These are phyloP conservation scores for Calonectria fujianensis DNA, from an alignment of 2,329 filamentous ascomycete species.

Conservation along the genomic window DNA sequence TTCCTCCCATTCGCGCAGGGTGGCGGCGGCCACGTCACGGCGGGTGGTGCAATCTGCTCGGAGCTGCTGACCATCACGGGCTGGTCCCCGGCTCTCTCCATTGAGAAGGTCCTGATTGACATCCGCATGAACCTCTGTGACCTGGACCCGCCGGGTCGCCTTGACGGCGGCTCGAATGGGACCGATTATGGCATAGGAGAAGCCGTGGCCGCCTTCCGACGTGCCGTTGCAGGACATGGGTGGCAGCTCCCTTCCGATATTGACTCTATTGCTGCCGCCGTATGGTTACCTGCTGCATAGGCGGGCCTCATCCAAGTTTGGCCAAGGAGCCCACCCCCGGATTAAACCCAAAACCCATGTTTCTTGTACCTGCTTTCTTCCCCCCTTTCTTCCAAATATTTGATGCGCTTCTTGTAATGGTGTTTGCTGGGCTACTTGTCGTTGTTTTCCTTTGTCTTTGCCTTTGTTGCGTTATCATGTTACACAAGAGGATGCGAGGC, in stretches of 20 bases:
- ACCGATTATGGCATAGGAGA: slow-evolving; percentile 80
- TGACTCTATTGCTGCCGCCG: slow-evolving; percentile 56
- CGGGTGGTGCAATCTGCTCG: slow-evolving; percentile 89
- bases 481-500: not conserved
- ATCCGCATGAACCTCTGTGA: slow-evolving; percentile 85
- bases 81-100: slow-evolving; percentile 83
- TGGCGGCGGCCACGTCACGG: slow-evolving; percentile 90
- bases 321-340: not conserved
- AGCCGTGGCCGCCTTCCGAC: slow-evolving; percentile 82
- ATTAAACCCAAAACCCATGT: not conserved
- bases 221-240: slow-evolving; percentile 80
- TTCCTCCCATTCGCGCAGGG: slow-evolving; percentile 83
- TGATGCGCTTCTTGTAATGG: not conserved
- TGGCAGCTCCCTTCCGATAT: slow-evolving; percentile 83
- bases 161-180: slow-evolving; percentile 63
- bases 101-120: slow-evolving; percentile 88
- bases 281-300: slow-evolving; percentile 15
- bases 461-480: not conserved
- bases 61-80: slow-evolving; percentile 88
- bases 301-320: not conserved
- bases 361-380: slow-evolving; percentile 5
- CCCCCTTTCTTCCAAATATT: not conserved
- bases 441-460: not conserved
- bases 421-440: not conserved
- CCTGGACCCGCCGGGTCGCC: slow-evolving; percentile 83